phyloP scores from a whole-genome alignment of 83 land plant genomes.

The Isoetes engelmannii region DNA sequence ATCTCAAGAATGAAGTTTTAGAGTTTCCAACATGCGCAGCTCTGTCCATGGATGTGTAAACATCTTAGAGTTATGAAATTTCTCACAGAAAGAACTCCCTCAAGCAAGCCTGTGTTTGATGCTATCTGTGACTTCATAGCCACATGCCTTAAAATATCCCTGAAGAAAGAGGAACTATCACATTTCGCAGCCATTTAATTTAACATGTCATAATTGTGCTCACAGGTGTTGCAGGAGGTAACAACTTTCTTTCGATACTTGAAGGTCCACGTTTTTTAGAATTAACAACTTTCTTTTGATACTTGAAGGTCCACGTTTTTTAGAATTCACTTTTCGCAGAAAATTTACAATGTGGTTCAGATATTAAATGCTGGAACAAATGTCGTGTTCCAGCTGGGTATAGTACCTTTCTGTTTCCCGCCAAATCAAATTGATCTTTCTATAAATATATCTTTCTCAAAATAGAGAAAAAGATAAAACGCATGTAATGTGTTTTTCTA shows the following conservation, averaged over 20 bases:
- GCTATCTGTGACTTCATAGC: constrained; percentile 57
- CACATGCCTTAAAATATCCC: constrained; percentile 65
- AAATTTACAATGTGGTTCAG: constrained; percentile 46
- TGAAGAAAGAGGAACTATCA: constrained; percentile 65
- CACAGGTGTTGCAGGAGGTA: constrained; percentile 75
- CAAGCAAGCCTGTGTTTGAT: constrained; percentile 64
- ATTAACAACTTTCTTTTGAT: constrained; percentile 46
- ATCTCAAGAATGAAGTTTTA: too few relatives aligned
- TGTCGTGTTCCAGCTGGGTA: too few relatives aligned
- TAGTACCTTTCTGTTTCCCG: too few relatives aligned
- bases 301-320: too few relatives aligned
- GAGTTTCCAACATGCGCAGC: constrained; percentile 78
- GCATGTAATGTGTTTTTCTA: constrained; percentile 47
- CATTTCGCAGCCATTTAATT: constrained; percentile 89
- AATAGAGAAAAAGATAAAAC: too few relatives aligned
- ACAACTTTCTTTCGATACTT: constrained; percentile 35
- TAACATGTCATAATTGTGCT: constrained; percentile 91
- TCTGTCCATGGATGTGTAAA: constrained; percentile 67
- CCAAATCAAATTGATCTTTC: too few relatives aligned
- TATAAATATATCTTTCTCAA: too few relatives aligned
- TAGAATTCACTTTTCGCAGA: constrained; percentile 44
- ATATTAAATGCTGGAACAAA: too few relatives aligned
- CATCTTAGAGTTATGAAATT: constrained; percentile 35
- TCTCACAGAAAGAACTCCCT: constrained; percentile 54
- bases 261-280: too few relatives aligned